These are phyloP conservation scores for Thraustochytrium sp. DNA, from an alignment of 352 stramenopile genomes.

Conservation along the genomic window DNA sequence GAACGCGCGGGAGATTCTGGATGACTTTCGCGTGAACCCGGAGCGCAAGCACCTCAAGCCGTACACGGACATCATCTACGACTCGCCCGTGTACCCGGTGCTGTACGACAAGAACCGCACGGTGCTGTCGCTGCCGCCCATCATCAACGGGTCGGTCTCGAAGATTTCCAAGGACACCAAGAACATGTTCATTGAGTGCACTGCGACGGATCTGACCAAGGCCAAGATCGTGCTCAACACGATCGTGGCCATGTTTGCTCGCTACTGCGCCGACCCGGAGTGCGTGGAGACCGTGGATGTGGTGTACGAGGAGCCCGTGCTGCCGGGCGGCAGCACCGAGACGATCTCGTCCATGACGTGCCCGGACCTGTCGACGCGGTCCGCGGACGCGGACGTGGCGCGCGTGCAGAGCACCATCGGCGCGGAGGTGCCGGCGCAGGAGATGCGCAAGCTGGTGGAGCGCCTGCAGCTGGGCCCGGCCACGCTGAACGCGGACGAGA, in stretches of 20 bases:
- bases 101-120: slow-evolving; percentile 90
- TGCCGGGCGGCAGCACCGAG: slow-evolving; percentile 44
- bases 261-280: slow-evolving; percentile 94
- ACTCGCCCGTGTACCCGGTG: slow-evolving; percentile 93
- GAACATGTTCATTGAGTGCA: slow-evolving; percentile 99
- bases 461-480: slow-evolving; percentile 92
- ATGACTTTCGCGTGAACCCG: slow-evolving; percentile 89
- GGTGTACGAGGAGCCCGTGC: slow-evolving; percentile 80
- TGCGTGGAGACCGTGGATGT: slow-evolving; percentile 92
- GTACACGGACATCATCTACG: slow-evolving; percentile 99
- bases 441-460: slow-evolving; percentile 85
- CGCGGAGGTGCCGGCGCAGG: slow-evolving; percentile 70
- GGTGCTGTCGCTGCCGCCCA: slow-evolving; percentile 94
- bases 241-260: slow-evolving; percentile 97
- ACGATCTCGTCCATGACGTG: slow-evolving; percentile 68
- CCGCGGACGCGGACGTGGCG: slow-evolving; percentile 57
- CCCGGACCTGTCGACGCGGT: slow-evolving; percentile 82
- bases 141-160: slow-evolving; percentile 97
- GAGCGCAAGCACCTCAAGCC: slow-evolving; percentile 96
- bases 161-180: slow-evolving; percentile 90
- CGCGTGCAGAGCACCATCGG: slow-evolving; percentile 70
- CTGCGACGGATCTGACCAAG: slow-evolving; percentile 98
- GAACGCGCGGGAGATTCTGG: slow-evolving; percentile 85
- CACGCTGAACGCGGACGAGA: slow-evolving; percentile 14
- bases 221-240: slow-evolving; percentile 99